Percentiles rank a stretch among this genome's conserved stretches.
Conservation (phyloP, 1,284 basidiomycete species). For the Rhodotorula glutinis region DNA sequence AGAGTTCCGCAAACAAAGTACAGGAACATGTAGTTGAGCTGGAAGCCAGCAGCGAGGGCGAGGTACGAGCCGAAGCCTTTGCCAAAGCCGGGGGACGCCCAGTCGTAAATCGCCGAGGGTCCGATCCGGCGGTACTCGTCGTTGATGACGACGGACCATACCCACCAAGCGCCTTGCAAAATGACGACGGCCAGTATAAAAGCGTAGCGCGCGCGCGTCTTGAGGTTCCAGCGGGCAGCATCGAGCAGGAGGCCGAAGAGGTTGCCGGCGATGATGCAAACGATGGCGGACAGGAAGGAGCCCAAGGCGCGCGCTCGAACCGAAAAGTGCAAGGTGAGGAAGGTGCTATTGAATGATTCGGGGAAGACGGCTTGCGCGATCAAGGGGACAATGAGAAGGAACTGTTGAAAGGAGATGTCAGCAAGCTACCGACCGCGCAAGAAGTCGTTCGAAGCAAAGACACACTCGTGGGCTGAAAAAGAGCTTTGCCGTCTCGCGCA, state of each 20-base stretch:
- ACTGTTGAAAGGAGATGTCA: slow-evolving; percentile 29
- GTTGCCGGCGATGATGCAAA: slow-evolving; percentile 28
- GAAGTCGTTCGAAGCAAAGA: not conserved
- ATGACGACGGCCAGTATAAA: slow-evolving; percentile 9
- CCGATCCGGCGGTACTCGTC: slow-evolving; percentile 6
- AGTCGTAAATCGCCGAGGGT: slow-evolving; percentile 20
- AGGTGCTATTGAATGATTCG: slow-evolving; percentile 27
- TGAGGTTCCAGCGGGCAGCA: slow-evolving; percentile 2
- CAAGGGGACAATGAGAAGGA: slow-evolving; percentile 42
- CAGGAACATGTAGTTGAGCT: slow-evolving; percentile 31
- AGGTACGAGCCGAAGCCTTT: slow-evolving; percentile 16
- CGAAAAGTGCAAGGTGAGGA: slow-evolving; percentile 25
- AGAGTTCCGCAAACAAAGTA: slow-evolving; percentile 26
- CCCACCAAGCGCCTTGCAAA: slow-evolving; percentile 28
- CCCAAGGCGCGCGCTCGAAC: slow-evolving; percentile 32
- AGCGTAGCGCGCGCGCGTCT: slow-evolving; percentile 9
- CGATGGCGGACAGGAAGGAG: slow-evolving; percentile 26
- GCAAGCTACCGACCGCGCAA: not conserved
- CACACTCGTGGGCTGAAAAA: slow-evolving; percentile 40
- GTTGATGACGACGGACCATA: slow-evolving; percentile 23
- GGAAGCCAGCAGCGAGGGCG: not conserved
- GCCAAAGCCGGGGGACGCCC: slow-evolving; percentile 16
- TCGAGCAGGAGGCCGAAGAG: slow-evolving; percentile 23
- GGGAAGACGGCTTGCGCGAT: slow-evolving; percentile 34
- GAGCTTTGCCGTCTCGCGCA: slow-evolving; percentile 41